Evolutionary conservation across 1,139 yeast species (phyloP).

Genomic region (Cylindricascospora bacillispora): DNA sequence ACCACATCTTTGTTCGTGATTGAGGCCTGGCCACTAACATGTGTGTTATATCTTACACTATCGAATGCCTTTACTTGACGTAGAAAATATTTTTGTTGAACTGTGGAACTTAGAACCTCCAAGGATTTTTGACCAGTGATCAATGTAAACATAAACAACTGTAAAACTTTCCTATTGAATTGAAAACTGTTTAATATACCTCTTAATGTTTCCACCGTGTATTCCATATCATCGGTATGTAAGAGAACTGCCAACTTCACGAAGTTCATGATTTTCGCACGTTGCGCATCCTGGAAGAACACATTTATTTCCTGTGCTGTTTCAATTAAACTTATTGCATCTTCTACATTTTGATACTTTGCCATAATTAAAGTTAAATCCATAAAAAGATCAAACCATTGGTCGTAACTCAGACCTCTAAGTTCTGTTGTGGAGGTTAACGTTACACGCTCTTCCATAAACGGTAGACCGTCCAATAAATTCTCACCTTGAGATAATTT

Average conservation of each 20-base stretch:
- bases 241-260: constrained; percentile 57
- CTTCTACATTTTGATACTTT: constrained; percentile 47
- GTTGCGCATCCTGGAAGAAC: constrained; percentile 48
- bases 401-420: constrained; percentile 63
- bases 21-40: constrained; percentile 69
- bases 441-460: constrained; percentile 30
- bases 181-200: constrained; percentile 54
- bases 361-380: constrained; percentile 60
- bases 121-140: constrained; percentile 44
- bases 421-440: constrained; percentile 37
- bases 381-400: constrained; percentile 79
- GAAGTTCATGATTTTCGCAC: constrained; percentile 46
- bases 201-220: constrained; percentile 46
- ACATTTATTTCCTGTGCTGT: constrained; percentile 69
- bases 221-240: constrained; percentile 39
- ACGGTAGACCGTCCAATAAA: constrained; percentile 23
- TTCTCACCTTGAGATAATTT: constrained; percentile 54
- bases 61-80: constrained; percentile 87
- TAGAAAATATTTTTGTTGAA: constrained; percentile 78
- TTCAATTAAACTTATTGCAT: constrained; percentile 58
- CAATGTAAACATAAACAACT: constrained; percentile 49
- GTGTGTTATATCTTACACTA: constrained; percentile 39
- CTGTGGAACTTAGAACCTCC: constrained; percentile 51
- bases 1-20: constrained; percentile 36
- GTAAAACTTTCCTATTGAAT: constrained; percentile 57